Base-by-base conservation (phyloP, 768 basidiomycete species). In the Tricholoma sp. region DNA sequence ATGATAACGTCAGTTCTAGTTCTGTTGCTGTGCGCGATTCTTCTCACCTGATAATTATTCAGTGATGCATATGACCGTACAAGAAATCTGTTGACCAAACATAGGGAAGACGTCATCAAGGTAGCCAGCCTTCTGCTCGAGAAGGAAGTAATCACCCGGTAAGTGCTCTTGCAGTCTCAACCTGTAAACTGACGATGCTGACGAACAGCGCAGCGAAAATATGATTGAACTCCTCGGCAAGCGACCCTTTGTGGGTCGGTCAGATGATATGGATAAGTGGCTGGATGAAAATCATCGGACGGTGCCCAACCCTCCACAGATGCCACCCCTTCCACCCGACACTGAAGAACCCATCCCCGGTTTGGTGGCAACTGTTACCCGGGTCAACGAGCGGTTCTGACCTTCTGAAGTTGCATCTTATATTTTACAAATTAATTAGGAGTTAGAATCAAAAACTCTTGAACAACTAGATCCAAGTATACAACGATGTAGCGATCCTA, bases 221-320 rank as follows among this genome's bases (percentile, higher is more conserved):
- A 94, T 94, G 91, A 89, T 91, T 59, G 66, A 77, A 39, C 78
- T 93, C 16, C 80, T 94, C 39, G 91, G 92, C 51, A 89, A 88
- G 67, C 84, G 91, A 52, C 91, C 91, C 22, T 94, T 94, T 64
- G 72, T 68, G n/a, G 83, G 83, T 61, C 81, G 83, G 57, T 76
- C 83, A 22, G 94, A 96, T 68, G 93, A 96, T 62, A 97, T 98
- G 95, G 94, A 97, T 75, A 91, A 89, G 69, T 96, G 94, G 89
- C 80, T 96, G n/a, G 93, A 96, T 66, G 83, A 88, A 67, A 83
- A 92, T 67, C 80, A 79, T 35, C 80, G 79, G 10, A 85, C 87
- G 67, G 59, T 53, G 19, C 58, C 63, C 49, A 63, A 59, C 51
- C 31, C 63, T 37, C 62, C 66, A 32, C 61, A 60, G 16, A 45